phyloP scores from a whole-genome alignment of 1,139 yeast genomes.

The Yamadazyma aaseri region DNA sequence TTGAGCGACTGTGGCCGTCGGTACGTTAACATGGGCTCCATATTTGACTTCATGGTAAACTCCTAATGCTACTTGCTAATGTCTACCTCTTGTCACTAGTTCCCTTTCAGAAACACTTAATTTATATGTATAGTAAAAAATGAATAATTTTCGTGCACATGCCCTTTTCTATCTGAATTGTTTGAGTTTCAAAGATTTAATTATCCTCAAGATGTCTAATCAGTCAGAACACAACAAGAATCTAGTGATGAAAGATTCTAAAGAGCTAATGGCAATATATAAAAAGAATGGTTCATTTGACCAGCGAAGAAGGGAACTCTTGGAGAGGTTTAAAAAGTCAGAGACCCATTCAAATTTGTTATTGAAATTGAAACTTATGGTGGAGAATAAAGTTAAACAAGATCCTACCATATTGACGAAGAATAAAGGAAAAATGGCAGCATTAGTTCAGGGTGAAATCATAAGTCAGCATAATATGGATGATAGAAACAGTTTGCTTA shows the following conservation, averaged over 20 bases:
- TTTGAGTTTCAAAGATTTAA: no score
- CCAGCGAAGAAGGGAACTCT: constrained; percentile 39
- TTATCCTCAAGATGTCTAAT: no score
- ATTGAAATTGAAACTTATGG: constrained; percentile 41
- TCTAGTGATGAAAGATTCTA: constrained; percentile 28
- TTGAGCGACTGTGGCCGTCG: constrained; percentile 84
- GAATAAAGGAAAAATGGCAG: constrained; percentile 53
- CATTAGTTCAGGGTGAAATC: constrained; percentile 52
- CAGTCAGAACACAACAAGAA: no score
- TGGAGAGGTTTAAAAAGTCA: constrained; percentile 44
- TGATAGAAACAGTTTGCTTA: constrained; percentile 20
- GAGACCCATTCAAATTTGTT: constrained; percentile 44
- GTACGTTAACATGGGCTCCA: constrained; percentile 81
- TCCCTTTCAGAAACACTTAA: no score
- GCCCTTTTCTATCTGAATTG: no score
- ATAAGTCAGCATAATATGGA: constrained; percentile 23
- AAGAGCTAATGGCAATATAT: constrained; percentile 40
- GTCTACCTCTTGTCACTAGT: no score
- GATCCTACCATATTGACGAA: constrained; percentile 51
- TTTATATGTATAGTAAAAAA: neutral
- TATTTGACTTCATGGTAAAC: constrained; percentile 72
- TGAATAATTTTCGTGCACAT: no score
- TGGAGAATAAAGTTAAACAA: constrained; percentile 45
- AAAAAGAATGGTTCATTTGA: constrained; percentile 55
- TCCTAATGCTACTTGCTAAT: no score